A percentile compares a stretch with the other conserved stretches of the same genome.
phyloP scores from a whole-genome alignment of 2,329 filamentous ascomycete species.

The Ophiocordyceps camponoti-rufipedis region DNA sequence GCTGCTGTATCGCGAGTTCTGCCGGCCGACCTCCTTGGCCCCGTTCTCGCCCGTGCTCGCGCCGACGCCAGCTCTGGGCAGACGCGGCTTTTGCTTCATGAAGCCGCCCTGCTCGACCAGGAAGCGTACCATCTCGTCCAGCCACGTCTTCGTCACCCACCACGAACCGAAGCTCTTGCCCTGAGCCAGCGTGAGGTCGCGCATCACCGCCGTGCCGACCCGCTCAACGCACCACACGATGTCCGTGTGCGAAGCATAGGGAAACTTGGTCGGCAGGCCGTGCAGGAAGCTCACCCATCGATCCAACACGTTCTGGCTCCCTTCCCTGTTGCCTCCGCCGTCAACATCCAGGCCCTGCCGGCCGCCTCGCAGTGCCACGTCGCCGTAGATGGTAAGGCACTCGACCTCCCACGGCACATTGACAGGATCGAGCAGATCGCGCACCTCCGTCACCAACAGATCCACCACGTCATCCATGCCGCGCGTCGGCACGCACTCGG shows the following conservation, averaged over 20 bases:
- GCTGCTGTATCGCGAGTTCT: conserved; percentile 22
- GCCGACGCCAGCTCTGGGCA: conserved; percentile 9
- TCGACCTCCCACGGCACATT: conserved; percentile 48
- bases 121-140: conserved; percentile 88
- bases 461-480: conserved; percentile 50
- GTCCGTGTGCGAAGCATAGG: conserved; percentile 52
- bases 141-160: conserved; percentile 92
- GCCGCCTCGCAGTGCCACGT: conserved; percentile 29
- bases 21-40: conserved; percentile 15
- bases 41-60: conserved; percentile 16
- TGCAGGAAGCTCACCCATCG: conserved; percentile 59
- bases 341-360: conserved; percentile 14
- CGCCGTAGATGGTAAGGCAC: conserved; percentile 40
- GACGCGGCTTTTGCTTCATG: conserved; percentile 38
- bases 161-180: conserved; percentile 74
- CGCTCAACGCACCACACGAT: conserved; percentile 62
- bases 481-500: conserved; percentile 41
- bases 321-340: conserved; percentile 12
- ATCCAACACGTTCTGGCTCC: conserved; percentile 50
- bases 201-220: conserved; percentile 58
- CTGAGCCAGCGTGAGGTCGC: conserved; percentile 63
- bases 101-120: conserved; percentile 83
- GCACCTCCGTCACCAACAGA: conserved; percentile 46
- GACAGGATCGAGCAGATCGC: conserved; percentile 50
- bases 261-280: conserved; percentile 51